These are phyloP conservation scores for Citrus maxima DNA, from an alignment of 345 rosid species.

Conservation along the genomic window DNA sequence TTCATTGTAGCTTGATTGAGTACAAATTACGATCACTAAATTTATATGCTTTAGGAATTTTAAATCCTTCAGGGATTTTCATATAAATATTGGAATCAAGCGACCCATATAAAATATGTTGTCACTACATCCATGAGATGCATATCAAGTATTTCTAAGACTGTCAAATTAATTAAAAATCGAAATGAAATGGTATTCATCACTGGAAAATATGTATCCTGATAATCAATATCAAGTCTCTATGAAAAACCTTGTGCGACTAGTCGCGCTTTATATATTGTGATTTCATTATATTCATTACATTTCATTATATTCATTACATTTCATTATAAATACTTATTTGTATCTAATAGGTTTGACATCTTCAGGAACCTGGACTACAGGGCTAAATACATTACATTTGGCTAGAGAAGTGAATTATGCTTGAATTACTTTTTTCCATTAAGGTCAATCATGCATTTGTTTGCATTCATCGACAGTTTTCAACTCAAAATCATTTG, in stretches of 20 bases:
- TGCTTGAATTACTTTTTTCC: background rate
- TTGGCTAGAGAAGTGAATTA: background rate
- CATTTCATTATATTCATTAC: background rate
- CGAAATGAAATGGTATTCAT: background rate
- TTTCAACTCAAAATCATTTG: no score
- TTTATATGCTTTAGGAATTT: background rate
- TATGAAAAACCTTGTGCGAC: background rate
- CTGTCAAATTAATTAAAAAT: background rate
- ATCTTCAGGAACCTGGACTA: background rate
- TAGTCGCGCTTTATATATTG: background rate
- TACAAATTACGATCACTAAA: no score
- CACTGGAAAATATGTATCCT: background rate
- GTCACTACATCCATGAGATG: background rate
- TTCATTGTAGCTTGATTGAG: background rate
- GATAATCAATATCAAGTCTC: background rate
- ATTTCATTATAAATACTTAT: background rate
- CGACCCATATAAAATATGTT: background rate
- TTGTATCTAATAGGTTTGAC: background rate
- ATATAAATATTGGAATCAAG: background rate
- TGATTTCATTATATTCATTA: no score
- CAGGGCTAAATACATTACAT: background rate
- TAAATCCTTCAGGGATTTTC: background rate
- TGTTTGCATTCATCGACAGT: background rate
- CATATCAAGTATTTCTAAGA: background rate
- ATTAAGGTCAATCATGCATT: background rate